Percentiles rank a stretch among this genome's conserved stretches.
Conservation (phyloP, 2,329 filamentous ascomycete species). For the Clonostachys chloroleuca region DNA sequence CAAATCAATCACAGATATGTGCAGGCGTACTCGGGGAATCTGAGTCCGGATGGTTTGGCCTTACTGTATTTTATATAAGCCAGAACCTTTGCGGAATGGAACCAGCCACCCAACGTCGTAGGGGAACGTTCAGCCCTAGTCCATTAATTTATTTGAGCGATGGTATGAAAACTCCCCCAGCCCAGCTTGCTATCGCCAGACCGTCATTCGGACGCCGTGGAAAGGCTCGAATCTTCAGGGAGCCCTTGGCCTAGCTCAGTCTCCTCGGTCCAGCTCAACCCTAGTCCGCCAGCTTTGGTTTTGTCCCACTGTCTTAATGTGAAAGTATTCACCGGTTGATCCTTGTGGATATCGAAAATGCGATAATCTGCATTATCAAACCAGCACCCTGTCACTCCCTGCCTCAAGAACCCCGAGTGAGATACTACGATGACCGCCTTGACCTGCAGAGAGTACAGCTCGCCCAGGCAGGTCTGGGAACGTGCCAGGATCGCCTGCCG, state of each 20-base stretch:
- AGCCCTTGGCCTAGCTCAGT: slow-evolving; percentile 32
- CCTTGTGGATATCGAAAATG: slow-evolving; percentile 50
- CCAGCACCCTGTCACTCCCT: slow-evolving; percentile 48
- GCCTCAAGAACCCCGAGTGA: slow-evolving; percentile 58
- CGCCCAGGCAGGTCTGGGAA: slow-evolving; percentile 43
- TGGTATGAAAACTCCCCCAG: too few species aligned
- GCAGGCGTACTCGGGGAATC: too few species aligned
- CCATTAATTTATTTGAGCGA: too few species aligned
- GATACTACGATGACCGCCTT: slow-evolving; percentile 61
- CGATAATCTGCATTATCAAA: slow-evolving; percentile 62
- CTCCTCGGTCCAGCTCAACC: slow-evolving; percentile 22
- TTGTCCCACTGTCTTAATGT: slow-evolving; percentile 33
- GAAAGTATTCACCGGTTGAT: slow-evolving; percentile 1
- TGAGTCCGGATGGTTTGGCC: too few species aligned
- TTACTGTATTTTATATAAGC: too few species aligned
- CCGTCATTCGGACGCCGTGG: too few species aligned
- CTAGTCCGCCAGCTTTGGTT: slow-evolving; percentile 25
- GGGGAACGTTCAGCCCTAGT: too few species aligned
- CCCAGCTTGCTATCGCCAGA: too few species aligned
- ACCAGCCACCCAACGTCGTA: too few species aligned
- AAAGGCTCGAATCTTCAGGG: slow-evolving; percentile 18
- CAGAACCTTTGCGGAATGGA: too few species aligned
- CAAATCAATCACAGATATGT: too few species aligned
- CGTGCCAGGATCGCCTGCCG: slow-evolving; percentile 48
- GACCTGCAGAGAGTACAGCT: slow-evolving; percentile 49